Percentiles rank a stretch among this genome's conserved stretches.
Conservation (phyloP, 2,329 filamentous ascomycete species). For the Calonectria hawksworthii region DNA sequence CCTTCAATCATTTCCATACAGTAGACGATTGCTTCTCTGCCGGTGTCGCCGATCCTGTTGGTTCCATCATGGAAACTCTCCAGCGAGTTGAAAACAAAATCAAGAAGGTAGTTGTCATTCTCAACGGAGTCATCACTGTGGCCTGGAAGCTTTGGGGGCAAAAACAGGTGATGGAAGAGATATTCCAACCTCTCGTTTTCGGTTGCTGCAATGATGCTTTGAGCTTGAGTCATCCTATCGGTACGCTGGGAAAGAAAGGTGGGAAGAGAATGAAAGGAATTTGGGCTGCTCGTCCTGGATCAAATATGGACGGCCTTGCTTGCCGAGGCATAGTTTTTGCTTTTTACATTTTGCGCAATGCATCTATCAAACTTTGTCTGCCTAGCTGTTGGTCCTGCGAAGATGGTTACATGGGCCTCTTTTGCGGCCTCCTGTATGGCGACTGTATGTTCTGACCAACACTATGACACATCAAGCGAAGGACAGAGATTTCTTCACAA, state of each 20-base stretch:
- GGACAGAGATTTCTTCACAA: background rate
- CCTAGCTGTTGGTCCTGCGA: background rate
- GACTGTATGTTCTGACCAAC: no score
- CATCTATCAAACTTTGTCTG: background rate
- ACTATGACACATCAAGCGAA: background rate
- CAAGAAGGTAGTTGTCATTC: conserved; percentile 2
- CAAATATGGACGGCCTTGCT: no score
- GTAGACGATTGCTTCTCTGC: background rate
- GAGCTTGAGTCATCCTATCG: background rate
- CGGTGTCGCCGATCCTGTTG: background rate
- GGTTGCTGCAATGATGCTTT: background rate
- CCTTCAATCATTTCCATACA: conserved; percentile 30
- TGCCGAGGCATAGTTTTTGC: background rate
- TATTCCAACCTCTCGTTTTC: conserved; percentile 5
- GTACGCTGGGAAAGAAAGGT: background rate
- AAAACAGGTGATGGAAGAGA: conserved; percentile 47
- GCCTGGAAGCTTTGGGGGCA: conserved; percentile 48
- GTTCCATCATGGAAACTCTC: conserved; percentile 12
- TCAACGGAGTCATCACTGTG: conserved; percentile 22
- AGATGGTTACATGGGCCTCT: background rate
- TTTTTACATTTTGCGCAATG: background rate
- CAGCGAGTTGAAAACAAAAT: conserved; percentile 26
- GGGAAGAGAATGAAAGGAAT: background rate
- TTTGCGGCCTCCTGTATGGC: background rate
- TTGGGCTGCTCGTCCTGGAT: no score